Conservation (phyloP, 805 yeast species). For the Yamadazyma endophytica region DNA sequence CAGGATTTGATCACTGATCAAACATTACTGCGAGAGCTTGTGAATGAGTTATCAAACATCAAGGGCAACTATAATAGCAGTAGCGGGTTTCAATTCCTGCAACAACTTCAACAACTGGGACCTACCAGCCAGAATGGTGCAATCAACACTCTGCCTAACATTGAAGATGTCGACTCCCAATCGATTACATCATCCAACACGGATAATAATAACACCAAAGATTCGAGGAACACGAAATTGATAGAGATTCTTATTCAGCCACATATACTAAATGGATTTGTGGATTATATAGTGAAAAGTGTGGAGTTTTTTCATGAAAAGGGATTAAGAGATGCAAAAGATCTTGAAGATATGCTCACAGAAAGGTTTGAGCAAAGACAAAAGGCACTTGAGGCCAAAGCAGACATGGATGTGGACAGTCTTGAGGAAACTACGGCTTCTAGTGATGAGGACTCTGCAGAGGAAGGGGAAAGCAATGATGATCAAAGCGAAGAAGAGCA, state of each 20-base stretch:
- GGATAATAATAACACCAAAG: constrained; percentile 23
- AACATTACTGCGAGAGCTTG: constrained; percentile 30
- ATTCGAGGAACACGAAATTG: constrained; percentile 47
- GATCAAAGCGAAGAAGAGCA: constrained; percentile 13
- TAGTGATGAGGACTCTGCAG: constrained; percentile 2
- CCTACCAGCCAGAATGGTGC: background rate
- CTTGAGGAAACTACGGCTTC: background rate
- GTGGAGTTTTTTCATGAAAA: constrained; percentile 40
- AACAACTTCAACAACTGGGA: constrained; percentile 14
- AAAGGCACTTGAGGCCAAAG: background rate
- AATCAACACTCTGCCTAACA: too few relatives aligned
- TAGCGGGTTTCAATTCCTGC: constrained; percentile 25
- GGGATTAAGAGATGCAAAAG: constrained; percentile 17
- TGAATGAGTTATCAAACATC: constrained; percentile 33
- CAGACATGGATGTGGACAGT: background rate
- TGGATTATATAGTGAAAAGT: constrained; percentile 57
- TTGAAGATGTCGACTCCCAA: background rate
- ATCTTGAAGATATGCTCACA: constrained; percentile 12
- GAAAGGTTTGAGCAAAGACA: too few relatives aligned
- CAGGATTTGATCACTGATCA: constrained; percentile 31
- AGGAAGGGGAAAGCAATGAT: constrained; percentile 5
- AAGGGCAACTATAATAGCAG: constrained; percentile 30
- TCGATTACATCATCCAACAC: constrained; percentile 8
- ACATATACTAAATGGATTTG: constrained; percentile 61
- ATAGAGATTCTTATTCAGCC: constrained; percentile 79